phyloP scores from a whole-genome alignment of 2,329 filamentous ascomycete species.

The Pyricularia pennisetigena region DNA sequence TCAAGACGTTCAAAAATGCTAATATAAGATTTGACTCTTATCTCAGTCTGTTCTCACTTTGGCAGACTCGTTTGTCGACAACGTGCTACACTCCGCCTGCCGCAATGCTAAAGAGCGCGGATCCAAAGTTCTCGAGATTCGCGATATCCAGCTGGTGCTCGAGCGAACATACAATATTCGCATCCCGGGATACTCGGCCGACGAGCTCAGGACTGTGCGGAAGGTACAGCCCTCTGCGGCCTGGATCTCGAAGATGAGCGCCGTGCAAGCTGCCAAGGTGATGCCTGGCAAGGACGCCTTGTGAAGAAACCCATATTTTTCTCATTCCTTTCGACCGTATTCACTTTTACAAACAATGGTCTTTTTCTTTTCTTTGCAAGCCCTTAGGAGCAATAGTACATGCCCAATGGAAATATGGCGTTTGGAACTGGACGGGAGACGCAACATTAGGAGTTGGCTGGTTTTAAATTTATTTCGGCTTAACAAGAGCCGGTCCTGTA shows the following conservation, averaged over 20 bases:
- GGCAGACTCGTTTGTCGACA: constrained; percentile 92
- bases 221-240: constrained; percentile 81
- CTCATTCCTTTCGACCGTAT: neutral
- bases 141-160: constrained; percentile 73
- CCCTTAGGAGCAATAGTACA: neutral
- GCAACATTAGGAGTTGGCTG: neutral
- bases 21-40: neutral
- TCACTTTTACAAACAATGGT: neutral
- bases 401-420: neutral
- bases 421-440: neutral
- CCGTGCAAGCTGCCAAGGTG: constrained; percentile 87
- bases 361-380: neutral
- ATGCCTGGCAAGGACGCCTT: constrained; percentile 51
- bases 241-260: constrained; percentile 97
- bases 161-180: constrained; percentile 84
- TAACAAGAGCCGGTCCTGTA: neutral
- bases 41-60: constrained; percentile 72
- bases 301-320: constrained; percentile 11
- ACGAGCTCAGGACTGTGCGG: constrained; percentile 87
- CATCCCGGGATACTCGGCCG: constrained; percentile 87
- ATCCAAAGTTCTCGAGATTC: constrained; percentile 81
- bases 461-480: neutral
- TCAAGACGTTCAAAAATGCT: neutral
- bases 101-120: constrained; percentile 88
- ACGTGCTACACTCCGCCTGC: constrained; percentile 77